Percentiles rank a stretch among this genome's conserved stretches.
phyloP scores from a whole-genome alignment of 176 grass and related monocot species.

The Juncus effusus region DNA sequence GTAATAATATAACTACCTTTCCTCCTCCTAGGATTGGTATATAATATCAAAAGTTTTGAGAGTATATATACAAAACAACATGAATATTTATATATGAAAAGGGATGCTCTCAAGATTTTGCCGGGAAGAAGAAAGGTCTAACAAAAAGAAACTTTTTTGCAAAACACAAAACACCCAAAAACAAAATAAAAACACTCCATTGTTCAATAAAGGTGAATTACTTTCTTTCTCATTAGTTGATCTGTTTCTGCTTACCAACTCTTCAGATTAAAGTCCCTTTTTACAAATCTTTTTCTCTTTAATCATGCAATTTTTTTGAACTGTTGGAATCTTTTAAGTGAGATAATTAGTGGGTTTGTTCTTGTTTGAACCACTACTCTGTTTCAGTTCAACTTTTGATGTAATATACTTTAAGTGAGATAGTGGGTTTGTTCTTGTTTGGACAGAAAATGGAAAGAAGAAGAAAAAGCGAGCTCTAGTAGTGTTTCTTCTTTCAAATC shows the following conservation, averaged over 20 bases:
- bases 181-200: no score
- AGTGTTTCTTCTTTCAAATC: slow-evolving; percentile 9
- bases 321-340: slow-evolving; percentile 3
- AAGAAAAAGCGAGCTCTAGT: not conserved
- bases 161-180: no score
- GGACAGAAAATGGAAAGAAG: slow-evolving; percentile 19
- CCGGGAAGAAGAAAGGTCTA: slow-evolving; percentile 22
- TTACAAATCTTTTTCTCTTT: slow-evolving; percentile 9
- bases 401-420: no score
- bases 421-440: not conserved
- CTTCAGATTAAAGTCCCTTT: not conserved
- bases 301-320: slow-evolving; percentile 2
- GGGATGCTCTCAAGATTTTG: slow-evolving; percentile 14
- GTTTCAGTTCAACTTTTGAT: no score
- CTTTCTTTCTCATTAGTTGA: slow-evolving; percentile 16
- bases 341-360: slow-evolving; percentile 19
- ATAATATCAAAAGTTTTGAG: no score
- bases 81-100: not conserved
- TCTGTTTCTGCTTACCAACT: slow-evolving; percentile 5
- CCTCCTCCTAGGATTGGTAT: no score
- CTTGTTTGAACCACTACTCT: slow-evolving; percentile 1
- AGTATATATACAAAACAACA: no score
- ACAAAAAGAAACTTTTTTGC: slow-evolving; percentile 15
- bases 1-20: no score
- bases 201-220: slow-evolving; percentile 7